Base-by-base conservation (phyloP, 2,329 filamentous ascomycete genomes). In the Keithomyces neogunnii region DNA sequence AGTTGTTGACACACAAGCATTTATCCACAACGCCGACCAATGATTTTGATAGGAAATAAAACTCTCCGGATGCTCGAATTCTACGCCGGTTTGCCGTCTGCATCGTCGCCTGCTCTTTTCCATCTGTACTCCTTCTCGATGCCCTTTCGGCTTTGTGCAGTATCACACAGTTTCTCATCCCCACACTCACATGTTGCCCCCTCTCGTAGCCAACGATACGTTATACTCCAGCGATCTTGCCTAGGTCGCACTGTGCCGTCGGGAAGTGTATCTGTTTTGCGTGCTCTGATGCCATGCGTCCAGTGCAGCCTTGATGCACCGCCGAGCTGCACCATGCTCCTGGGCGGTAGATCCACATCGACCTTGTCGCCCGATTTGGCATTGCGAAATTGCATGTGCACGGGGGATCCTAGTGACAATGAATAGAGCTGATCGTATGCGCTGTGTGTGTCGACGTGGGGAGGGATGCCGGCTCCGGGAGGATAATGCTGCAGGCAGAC, bases 401-500 rank as follows among this genome's bases (percentile, higher is more conserved):
- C 60, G 0, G 69, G 66, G 0, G 66, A 60, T 0, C 73, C 73
- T 1, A 74, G 66, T 0, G 71, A 74, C 1, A 76, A 57, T 9
- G 70, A 63, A 51, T 75, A 76, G 2, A 76, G 65, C 56, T 74
- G 70, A 51, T 69, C 72, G 33, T 69, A 71, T 1, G 69, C 39
- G 50, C 52, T 51, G 62, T 82, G 80, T 3, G 79, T 80, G 63
- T 83, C 80, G 49, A 78, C 78, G 57, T 83, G 80, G 0, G 80
- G 80, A 8, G 80, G 80, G 56, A 83, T 83, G 2, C 80, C 80
- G 0, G 74, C 68, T 5, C 80, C 80, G 0, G 79, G 79, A 0
- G 80, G 75, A 59, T 83, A 83, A 60, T 81, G 74, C 63, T 82
- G 79, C 13, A 81, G 65, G 56, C 78, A 82, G 56, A 82, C 77